A percentile compares a stretch with the other conserved stretches of the same genome.
Conservation (phyloP, 306 rosid species). For the Pterocarpus macrocarpus region DNA sequence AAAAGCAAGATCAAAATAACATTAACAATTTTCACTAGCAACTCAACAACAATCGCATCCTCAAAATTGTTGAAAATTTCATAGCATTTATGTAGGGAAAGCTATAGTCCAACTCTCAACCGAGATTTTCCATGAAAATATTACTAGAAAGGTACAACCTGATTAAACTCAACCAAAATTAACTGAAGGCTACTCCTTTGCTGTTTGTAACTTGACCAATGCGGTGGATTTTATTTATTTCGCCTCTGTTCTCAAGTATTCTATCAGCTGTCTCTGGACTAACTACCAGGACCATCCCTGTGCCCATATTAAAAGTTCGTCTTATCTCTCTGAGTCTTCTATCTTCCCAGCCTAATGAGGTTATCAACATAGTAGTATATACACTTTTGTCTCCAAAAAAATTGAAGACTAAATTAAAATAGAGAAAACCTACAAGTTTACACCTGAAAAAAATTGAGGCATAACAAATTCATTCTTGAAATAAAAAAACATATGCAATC, state of each 20-base stretch:
- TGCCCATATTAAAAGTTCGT: constrained; percentile 91
- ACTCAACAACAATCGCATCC: not conserved
- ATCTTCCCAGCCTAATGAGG: constrained; percentile 74
- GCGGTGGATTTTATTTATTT: constrained; percentile 54
- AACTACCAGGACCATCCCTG: constrained; percentile 91
- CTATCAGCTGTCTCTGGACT: constrained; percentile 63
- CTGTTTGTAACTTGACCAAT: constrained; percentile 76
- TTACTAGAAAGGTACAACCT: constrained; percentile 25
- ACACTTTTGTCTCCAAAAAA: constrained; percentile 2
- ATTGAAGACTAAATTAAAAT: constrained; percentile 17
- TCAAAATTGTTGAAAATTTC: not conserved
- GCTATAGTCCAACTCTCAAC: not conserved
- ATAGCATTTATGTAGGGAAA: constrained; percentile 25
- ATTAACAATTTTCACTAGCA: not conserved
- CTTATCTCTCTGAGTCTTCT: constrained; percentile 81
- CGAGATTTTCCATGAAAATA: not conserved
- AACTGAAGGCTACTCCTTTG: constrained; percentile 67
- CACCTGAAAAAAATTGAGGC: too few relatives aligned
- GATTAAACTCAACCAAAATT: constrained; percentile 20
- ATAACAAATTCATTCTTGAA: too few relatives aligned
- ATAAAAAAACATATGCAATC: too few relatives aligned
- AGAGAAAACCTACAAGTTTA: too few relatives aligned
- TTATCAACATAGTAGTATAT: constrained; percentile 7
- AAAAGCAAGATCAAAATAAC: constrained; percentile 11
- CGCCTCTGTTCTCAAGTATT: constrained; percentile 57